phyloP scores from a whole-genome alignment of 805 yeast species.

The Cyberlindnera americana region DNA sequence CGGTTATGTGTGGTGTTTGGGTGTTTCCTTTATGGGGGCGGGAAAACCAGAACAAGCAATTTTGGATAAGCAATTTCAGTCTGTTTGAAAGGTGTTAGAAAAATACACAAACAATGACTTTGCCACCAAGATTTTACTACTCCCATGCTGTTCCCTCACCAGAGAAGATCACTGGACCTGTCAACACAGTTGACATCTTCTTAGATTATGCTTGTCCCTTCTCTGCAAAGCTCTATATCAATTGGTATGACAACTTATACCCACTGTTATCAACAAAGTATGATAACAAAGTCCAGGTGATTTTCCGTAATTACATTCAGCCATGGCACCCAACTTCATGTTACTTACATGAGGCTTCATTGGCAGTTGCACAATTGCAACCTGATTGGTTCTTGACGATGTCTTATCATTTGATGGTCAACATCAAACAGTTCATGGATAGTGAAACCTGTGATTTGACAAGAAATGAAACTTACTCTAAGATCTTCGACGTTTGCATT shows the following conservation, averaged over 20 bases:
- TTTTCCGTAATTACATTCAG: conserved; percentile 73
- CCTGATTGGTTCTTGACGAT: conserved; percentile 57
- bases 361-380: conserved; percentile 60
- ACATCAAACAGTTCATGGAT: conserved; percentile 57
- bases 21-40: no score
- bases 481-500: conserved; percentile 48
- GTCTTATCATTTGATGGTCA: conserved; percentile 51
- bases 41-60: no score
- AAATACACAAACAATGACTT: conserved; percentile 28
- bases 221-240: conserved; percentile 59
- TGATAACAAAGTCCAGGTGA: conserved; percentile 53
- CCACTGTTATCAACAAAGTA: conserved; percentile 46
- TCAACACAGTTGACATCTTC: conserved; percentile 54
- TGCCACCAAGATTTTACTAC: conserved; percentile 26
- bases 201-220: conserved; percentile 79
- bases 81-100: no score
- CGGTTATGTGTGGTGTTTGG: no score
- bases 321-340: conserved; percentile 87
- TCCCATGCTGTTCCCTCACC: conserved; percentile 24
- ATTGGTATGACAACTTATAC: conserved; percentile 48
- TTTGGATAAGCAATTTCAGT: no score
- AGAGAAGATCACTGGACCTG: conserved; percentile 11
- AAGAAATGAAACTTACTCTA: conserved; percentile 52
- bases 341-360: conserved; percentile 63
- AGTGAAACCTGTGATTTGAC: conserved; percentile 49